Evolutionary conservation across 805 yeast genomes (phyloP).

Genomic region (Zygosaccharomyces bailii): DNA sequence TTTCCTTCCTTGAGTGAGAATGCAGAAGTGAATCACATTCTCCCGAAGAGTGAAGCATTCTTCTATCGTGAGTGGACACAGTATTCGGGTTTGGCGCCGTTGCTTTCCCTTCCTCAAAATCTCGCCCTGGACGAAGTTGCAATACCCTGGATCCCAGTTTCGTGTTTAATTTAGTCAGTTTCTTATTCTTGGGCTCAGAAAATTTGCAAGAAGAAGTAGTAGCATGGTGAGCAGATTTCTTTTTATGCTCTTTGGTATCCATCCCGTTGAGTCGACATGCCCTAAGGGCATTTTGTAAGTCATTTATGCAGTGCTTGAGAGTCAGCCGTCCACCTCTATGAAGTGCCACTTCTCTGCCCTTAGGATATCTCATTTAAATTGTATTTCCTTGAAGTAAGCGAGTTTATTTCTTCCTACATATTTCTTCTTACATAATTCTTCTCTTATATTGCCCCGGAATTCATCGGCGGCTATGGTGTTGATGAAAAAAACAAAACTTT

Average conservation of each 20-base stretch:
- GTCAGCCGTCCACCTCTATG: neutral
- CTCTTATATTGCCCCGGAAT: conserved; percentile 1
- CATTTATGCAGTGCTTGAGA: neutral
- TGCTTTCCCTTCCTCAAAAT: too few relatives aligned
- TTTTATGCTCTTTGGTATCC: neutral
- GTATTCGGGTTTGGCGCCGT: too few relatives aligned
- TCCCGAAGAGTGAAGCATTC: too few relatives aligned
- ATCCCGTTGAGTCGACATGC: neutral
- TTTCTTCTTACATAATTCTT: neutral
- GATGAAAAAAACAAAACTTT: neutral
- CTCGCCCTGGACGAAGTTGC: too few relatives aligned
- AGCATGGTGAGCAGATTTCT: neutral
- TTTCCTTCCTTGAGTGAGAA: neutral
- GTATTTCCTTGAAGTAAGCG: too few relatives aligned
- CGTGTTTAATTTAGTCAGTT: too few relatives aligned
- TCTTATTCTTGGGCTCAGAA: too few relatives aligned
- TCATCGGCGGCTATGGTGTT: conserved; percentile 1
- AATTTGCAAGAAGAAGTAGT: neutral
- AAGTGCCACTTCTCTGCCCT: neutral
- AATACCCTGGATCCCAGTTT: too few relatives aligned
- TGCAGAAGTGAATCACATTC: neutral
- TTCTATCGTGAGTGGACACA: too few relatives aligned
- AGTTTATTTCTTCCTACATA: too few relatives aligned
- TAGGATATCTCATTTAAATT: too few relatives aligned
- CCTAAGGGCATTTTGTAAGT: neutral